These are phyloP conservation scores for Globisporangium camurandrum DNA, from an alignment of 352 stramenopile species.

Conservation along the genomic window DNA sequence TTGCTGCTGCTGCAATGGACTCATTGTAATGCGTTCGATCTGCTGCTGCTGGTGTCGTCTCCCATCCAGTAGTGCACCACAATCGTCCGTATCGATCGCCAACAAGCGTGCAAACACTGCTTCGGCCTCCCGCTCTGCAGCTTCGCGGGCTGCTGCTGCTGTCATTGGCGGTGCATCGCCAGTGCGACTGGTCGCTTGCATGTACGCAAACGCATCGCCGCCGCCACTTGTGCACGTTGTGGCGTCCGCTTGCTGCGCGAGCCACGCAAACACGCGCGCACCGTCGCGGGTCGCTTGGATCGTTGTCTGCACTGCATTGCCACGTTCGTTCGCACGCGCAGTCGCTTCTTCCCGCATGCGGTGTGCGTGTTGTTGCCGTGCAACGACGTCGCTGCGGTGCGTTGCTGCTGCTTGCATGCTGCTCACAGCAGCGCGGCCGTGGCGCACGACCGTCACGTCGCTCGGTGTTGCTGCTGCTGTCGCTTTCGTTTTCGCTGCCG, in stretches of 20 bases:
- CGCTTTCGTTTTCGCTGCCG: neutral
- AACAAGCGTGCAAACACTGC: conserved; percentile 39
- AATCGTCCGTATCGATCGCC: conserved; percentile 23
- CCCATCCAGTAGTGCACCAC: too few species aligned
- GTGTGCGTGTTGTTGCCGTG: conserved; percentile 26
- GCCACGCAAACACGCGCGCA: conserved; percentile 41
- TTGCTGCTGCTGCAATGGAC: conserved; percentile 1
- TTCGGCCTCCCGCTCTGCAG: conserved; percentile 15
- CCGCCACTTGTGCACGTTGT: conserved; percentile 20
- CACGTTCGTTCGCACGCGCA: conserved; percentile 28
- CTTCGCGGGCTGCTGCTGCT: too few species aligned
- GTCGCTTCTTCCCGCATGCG: conserved; percentile 24
- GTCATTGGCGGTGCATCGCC: conserved; percentile 8
- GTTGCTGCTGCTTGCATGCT: conserved; percentile 33
- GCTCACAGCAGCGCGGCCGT: conserved; percentile 27
- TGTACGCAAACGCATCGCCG: conserved; percentile 11
- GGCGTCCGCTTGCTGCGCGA: conserved; percentile 44
- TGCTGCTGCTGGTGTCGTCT: too few species aligned
- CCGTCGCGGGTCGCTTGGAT: conserved; percentile 27
- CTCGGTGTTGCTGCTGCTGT: conserved; percentile 6
- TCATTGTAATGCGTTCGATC: conserved; percentile 5
- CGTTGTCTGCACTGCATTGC: conserved; percentile 23
- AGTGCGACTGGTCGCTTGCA: conserved; percentile 7
- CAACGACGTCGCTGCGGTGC: conserved; percentile 32
- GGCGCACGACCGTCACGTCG: conserved; percentile 43